Percentiles rank a stretch among this genome's conserved stretches.
phyloP scores from a whole-genome alignment of 768 basidiomycete genomes.

The Mycena rebaudengoi region DNA sequence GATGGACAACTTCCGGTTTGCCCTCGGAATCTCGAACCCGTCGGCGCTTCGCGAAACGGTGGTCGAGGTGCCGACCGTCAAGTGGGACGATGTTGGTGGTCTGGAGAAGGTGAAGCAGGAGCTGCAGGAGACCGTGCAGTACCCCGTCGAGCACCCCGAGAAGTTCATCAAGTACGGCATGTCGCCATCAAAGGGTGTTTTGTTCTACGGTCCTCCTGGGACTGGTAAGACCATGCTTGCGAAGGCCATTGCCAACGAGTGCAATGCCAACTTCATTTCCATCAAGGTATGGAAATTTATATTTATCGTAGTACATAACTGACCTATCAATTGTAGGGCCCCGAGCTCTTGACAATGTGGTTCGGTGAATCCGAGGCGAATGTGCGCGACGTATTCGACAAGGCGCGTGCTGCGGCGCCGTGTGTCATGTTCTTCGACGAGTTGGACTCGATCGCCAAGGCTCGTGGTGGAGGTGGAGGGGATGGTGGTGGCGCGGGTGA shows the following conservation, averaged over 20 bases:
- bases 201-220: constrained; percentile 99
- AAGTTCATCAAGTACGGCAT: constrained; percentile 99
- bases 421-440: constrained; percentile 99
- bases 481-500: constrained; percentile 98
- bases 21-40: constrained; percentile 96
- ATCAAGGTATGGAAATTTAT: constrained; percentile 84
- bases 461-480: constrained; percentile 85
- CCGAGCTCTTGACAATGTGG: constrained; percentile 99
- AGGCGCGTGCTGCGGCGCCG: constrained; percentile 97
- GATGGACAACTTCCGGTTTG: constrained; percentile 99
- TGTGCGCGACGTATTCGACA: constrained; percentile 99
- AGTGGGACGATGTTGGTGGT: constrained; percentile 99
- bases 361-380: constrained; percentile 99
- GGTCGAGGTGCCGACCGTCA: constrained; percentile 98
- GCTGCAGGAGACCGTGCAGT: constrained; percentile 98
- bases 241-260: constrained; percentile 99
- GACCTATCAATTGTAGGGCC: constrained; percentile 63
- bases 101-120: constrained; percentile 99
- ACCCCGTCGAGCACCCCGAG: constrained; percentile 99
- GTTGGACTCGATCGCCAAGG: constrained; percentile 98
- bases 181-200: constrained; percentile 98
- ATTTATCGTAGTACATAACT: constrained; percentile 9
- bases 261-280: constrained; percentile 99
- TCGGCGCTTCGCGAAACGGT: constrained; percentile 99
- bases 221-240: constrained; percentile 99